Evolutionary conservation across 345 rosid species (phyloP).

Genomic region (Pelargonium nanum): DNA sequence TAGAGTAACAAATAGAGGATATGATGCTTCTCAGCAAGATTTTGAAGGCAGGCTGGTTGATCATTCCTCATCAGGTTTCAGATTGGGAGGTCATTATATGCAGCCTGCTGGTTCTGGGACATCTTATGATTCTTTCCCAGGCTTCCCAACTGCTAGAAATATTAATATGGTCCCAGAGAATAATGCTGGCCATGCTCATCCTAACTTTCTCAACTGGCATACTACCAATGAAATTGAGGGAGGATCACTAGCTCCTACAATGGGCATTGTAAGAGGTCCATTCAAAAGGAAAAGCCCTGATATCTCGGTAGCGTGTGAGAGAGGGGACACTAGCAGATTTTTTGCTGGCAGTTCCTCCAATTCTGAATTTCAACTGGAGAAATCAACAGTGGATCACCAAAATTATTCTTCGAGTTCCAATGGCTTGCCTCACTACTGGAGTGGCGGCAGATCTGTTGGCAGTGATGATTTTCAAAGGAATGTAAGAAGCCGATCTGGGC

Average conservation of each 20-base stretch:
- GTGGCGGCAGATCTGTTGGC: conserved; percentile 3
- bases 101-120: conserved; percentile 8
- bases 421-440: conserved; percentile 13
- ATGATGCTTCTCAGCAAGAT: conserved; percentile 8
- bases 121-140: conserved; percentile 11
- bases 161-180: conserved; percentile 12
- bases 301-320: conserved; percentile 7
- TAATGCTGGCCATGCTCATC: conserved; percentile 9
- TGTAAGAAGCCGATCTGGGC: conserved; percentile 13
- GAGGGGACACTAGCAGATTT: conserved; percentile 13
- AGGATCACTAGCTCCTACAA: conserved; percentile 9
- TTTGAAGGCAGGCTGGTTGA: conserved; percentile 8
- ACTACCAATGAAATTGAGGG: conserved; percentile 12
- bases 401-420: conserved; percentile 10
- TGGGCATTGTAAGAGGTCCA: conserved; percentile 13
- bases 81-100: conserved; percentile 8
- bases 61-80: conserved; percentile 12
- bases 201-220: conserved; percentile 6
- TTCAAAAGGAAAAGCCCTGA: conserved; percentile 18
- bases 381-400: conserved; percentile 13
- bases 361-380: conserved; percentile 10
- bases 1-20: conserved; percentile 8
- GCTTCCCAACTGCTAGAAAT: conserved; percentile 11
- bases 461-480: conserved; percentile 11
- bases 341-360: conserved; percentile 25